These are phyloP conservation scores for Solanum lycopersicoides DNA, from an alignment of 257 asterid genomes.

Conservation along the genomic window DNA sequence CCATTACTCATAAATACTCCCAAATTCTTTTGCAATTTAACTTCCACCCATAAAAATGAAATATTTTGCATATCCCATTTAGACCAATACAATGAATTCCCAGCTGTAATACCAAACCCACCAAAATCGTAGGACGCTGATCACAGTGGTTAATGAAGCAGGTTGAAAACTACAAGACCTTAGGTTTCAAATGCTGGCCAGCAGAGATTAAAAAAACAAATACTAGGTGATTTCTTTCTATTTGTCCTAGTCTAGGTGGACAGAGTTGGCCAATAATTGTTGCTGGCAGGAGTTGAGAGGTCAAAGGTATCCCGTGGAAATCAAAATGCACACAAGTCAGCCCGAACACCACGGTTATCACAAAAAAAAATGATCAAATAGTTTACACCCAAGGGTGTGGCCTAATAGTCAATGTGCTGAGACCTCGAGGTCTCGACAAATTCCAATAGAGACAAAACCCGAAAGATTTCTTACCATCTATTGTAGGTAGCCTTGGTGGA, in stretches of 20 bases:
- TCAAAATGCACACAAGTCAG: background rate
- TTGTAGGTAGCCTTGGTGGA: background rate
- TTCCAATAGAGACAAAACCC: background rate
- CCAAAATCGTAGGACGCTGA: background rate
- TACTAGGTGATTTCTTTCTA: background rate
- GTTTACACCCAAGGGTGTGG: background rate
- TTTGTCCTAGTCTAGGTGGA: background rate
- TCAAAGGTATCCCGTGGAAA: background rate
- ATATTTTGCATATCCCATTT: background rate
- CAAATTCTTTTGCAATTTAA: background rate
- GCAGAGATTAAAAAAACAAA: background rate
- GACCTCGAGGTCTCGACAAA: background rate
- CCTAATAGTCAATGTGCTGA: background rate
- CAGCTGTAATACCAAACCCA: background rate
- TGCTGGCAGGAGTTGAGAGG: background rate
- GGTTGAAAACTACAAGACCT: background rate
- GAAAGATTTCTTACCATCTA: background rate
- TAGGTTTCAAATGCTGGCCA: background rate
- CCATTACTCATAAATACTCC: background rate
- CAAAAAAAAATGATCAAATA: background rate
- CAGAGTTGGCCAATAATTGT: background rate
- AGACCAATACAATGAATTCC: background rate
- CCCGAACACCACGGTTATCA: background rate
- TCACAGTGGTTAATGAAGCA: background rate
- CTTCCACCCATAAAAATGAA: background rate